Evolutionary conservation across 176 grass and related monocot species (phyloP).

Genomic region (Avena insularis): DNA sequence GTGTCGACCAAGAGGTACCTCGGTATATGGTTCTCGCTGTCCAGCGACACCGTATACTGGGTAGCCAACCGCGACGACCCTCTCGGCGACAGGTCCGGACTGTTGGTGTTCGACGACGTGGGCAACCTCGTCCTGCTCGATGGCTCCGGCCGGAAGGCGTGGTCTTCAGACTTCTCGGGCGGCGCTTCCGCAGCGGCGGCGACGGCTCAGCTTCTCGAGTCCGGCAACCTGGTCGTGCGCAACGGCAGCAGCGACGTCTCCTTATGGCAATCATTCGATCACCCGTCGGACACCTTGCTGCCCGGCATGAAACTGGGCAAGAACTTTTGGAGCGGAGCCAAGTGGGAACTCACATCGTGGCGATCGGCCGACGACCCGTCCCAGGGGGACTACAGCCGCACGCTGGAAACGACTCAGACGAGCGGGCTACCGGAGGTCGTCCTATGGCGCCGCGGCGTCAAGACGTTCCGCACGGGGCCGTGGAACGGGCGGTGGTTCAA

Average conservation of each 20-base stretch:
- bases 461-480: conserved; percentile 36
- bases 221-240: conserved; percentile 45
- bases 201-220: neutral
- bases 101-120: neutral
- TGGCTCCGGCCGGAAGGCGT: neutral
- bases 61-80: conserved; percentile 16
- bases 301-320: conserved; percentile 44
- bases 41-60: conserved; percentile 5
- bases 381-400: neutral
- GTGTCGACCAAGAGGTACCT: conserved; percentile 26
- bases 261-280: conserved; percentile 54
- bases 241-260: neutral
- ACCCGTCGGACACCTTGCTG: conserved; percentile 43
- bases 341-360: conserved; percentile 43
- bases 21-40: conserved; percentile 32
- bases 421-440: conserved; percentile 33
- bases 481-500: conserved; percentile 41
- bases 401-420: neutral
- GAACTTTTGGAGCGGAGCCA: conserved; percentile 19
- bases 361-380: conserved; percentile 38
- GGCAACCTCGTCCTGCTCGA: neutral
- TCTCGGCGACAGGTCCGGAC: neutral
- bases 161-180: conserved; percentile 28
- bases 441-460: conserved; percentile 19
- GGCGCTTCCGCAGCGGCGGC: neutral